Percentiles rank a stretch among this genome's conserved stretches.
Conservation (phyloP, 2,329 filamentous ascomycete genomes). For the Allantophomopsis lycopodina region DNA sequence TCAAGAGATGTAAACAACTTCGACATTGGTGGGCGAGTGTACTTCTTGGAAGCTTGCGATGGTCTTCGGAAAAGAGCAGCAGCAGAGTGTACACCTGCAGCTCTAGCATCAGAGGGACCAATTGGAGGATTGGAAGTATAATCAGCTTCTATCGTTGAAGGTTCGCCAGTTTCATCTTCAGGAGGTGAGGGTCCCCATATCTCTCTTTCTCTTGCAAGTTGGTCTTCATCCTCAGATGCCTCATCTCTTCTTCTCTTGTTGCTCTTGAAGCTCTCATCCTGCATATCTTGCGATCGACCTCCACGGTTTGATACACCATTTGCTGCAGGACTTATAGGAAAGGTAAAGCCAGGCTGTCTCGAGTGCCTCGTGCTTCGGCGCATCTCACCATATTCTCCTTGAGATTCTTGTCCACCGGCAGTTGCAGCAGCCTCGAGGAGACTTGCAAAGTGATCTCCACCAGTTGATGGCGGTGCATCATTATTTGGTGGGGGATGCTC, state of each 20-base stretch:
- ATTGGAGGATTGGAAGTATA: constrained; percentile 3
- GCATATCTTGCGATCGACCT: background rate
- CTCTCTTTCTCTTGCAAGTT: constrained; percentile 11
- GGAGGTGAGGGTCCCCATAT: constrained; percentile 15
- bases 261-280: background rate
- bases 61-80: constrained; percentile 14
- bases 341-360: background rate
- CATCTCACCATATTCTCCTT: background rate
- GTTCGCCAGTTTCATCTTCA: constrained; percentile 5
- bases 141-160: constrained; percentile 1
- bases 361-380: background rate
- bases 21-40: constrained; percentile 17
- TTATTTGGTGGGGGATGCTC: constrained; percentile 4
- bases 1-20: constrained; percentile 15
- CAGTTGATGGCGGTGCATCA: constrained; percentile 1
- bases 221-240: constrained; percentile 3
- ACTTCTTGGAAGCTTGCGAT: constrained; percentile 15
- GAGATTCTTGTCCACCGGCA: constrained; percentile 7
- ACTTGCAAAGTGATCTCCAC: constrained; percentile 13
- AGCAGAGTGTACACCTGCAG: constrained; percentile 14
- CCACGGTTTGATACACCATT: background rate
- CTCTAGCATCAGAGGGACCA: constrained; percentile 10
- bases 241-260: constrained; percentile 4
- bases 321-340: background rate
- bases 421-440: constrained; percentile 13